These are phyloP conservation scores for Kappamyces sp. DNA, from an alignment of 192 early-diverging fungal species.

Conservation along the genomic window DNA sequence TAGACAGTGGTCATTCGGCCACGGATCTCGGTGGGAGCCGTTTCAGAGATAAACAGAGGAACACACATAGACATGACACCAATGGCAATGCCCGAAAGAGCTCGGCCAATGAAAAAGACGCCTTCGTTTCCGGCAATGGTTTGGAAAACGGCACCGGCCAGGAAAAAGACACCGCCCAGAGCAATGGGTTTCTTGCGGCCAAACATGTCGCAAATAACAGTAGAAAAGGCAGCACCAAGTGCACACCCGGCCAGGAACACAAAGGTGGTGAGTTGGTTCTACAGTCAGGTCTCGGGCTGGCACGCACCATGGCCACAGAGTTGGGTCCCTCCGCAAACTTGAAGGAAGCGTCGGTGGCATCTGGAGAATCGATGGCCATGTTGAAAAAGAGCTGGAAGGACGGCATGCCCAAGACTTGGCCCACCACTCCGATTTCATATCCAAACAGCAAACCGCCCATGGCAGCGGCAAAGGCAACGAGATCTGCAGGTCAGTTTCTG, in stretches of 20 bases:
- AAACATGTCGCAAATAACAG: constrained; percentile 30
- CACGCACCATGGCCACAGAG: no score
- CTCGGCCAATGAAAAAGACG: constrained; percentile 71
- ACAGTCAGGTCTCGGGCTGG: background rate
- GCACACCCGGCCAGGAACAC: constrained; percentile 14
- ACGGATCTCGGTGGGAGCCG: constrained; percentile 75
- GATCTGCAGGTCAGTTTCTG: no score
- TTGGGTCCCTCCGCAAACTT: background rate
- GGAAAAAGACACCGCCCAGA: constrained; percentile 50
- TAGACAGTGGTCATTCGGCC: constrained; percentile 80
- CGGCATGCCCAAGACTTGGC: constrained; percentile 36
- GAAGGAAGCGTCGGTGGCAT: constrained; percentile 5
- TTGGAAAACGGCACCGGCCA: constrained; percentile 70
- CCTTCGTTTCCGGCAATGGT: constrained; percentile 38
- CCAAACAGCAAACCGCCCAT: constrained; percentile 42
- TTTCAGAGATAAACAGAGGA: constrained; percentile 62
- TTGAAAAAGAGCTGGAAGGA: constrained; percentile 26
- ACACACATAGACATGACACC: constrained; percentile 52
- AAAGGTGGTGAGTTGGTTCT: constrained; percentile 8
- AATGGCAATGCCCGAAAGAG: constrained; percentile 74
- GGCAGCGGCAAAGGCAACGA: constrained; percentile 36
- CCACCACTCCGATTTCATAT: constrained; percentile 42
- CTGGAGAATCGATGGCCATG: constrained; percentile 3
- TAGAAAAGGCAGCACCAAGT: constrained; percentile 30
- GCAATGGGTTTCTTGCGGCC: constrained; percentile 36